Evolutionary conservation across 2,329 filamentous ascomycete species (phyloP).

Genomic region (Diaporthe amygdali): DNA sequence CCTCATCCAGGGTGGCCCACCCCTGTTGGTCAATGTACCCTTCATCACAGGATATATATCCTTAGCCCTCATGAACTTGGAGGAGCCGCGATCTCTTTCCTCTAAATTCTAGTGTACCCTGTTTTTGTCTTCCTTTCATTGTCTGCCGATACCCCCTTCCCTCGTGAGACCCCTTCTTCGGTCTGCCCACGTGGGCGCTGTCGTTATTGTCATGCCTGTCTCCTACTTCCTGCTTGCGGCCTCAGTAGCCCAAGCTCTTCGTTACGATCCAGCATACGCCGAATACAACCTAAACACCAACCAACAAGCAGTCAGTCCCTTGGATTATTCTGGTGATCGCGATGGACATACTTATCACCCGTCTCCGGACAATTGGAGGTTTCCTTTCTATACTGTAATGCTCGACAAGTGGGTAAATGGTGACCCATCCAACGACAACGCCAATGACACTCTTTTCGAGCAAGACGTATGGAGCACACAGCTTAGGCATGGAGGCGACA

Average conservation of each 20-base stretch:
- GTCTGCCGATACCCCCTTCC: background rate
- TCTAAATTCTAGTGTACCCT: background rate
- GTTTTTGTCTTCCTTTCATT: background rate
- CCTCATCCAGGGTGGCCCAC: background rate
- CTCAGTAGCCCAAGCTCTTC: conserved; percentile 30
- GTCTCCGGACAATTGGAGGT: conserved; percentile 66
- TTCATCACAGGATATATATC: background rate
- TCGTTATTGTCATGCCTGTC: conserved; percentile 24
- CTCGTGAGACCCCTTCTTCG: background rate
- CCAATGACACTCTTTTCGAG: conserved; percentile 66
- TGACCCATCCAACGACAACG: conserved; percentile 68
- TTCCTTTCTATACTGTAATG: conserved; percentile 69
- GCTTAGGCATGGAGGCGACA: conserved; percentile 66
- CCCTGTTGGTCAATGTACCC: background rate
- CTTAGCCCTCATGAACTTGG: background rate
- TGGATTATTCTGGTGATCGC: conserved; percentile 63
- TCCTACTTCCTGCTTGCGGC: conserved; percentile 23
- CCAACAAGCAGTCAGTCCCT: conserved; percentile 53
- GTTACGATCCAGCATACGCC: conserved; percentile 34
- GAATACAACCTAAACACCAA: conserved; percentile 67
- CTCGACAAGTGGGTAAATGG: conserved; percentile 69
- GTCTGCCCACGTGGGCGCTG: conserved; percentile 26
- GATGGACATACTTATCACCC: conserved; percentile 54
- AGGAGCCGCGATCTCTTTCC: background rate
- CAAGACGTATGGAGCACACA: conserved; percentile 65